Evolutionary conservation across 805 yeast species (phyloP).

Genomic region (Candida orba): DNA sequence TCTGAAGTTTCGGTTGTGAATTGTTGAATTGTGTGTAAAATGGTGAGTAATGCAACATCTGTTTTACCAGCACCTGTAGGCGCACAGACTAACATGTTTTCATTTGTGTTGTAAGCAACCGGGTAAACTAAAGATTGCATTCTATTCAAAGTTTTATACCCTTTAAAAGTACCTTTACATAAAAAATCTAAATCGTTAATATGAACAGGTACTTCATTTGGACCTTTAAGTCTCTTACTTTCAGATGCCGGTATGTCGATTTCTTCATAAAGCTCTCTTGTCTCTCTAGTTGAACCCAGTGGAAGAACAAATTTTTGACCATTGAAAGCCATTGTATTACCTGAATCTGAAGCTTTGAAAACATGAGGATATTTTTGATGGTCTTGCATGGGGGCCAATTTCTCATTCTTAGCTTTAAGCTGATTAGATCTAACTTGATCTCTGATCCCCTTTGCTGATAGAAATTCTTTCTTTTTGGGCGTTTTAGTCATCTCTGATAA

Average conservation of each 20-base stretch:
- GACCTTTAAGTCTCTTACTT: constrained; percentile 32
- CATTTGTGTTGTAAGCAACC: constrained; percentile 87
- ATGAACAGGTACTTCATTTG: constrained; percentile 41
- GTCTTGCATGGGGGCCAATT: constrained; percentile 37
- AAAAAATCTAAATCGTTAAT: constrained; percentile 62
- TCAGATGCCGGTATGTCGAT: constrained; percentile 74
- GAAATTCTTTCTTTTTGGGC: constrained; percentile 24
- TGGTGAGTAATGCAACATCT: constrained; percentile 79
- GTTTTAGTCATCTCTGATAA: constrained; percentile 19
- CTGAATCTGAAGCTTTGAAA: constrained; percentile 60
- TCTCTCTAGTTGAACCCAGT: constrained; percentile 62
- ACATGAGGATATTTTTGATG: constrained; percentile 78
- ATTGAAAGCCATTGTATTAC: constrained; percentile 63
- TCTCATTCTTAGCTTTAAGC: constrained; percentile 40
- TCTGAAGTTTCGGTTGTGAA: constrained; percentile 49
- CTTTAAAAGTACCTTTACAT: constrained; percentile 79
- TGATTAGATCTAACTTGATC: constrained; percentile 46
- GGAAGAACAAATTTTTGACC: constrained; percentile 83
- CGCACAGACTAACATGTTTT: constrained; percentile 93
- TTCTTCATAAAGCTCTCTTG: constrained; percentile 65
- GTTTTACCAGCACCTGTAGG: constrained; percentile 99
- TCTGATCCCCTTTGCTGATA: constrained; percentile 50
- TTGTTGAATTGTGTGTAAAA: constrained; percentile 73
- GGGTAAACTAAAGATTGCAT: constrained; percentile 90
- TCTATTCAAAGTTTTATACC: constrained; percentile 69